These are phyloP conservation scores for Lachancea quebecensis DNA, from an alignment of 805 yeast species.

Conservation along the genomic window DNA sequence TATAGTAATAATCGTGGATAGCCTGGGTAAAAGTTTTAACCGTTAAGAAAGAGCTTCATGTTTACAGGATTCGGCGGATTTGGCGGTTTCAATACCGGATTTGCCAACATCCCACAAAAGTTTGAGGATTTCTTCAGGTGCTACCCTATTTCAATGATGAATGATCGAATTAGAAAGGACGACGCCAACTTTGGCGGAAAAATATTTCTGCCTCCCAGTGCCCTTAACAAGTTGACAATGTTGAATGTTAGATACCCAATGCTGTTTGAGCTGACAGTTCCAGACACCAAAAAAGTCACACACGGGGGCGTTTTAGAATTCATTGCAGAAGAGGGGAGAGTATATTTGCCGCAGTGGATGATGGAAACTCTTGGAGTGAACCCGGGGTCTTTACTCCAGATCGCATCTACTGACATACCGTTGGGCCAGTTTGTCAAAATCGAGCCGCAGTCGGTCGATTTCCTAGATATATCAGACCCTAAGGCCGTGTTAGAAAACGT, in stretches of 20 bases:
- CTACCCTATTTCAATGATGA: conserved; percentile 88
- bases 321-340: conserved; percentile 95
- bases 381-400: conserved; percentile 76
- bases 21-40: not conserved
- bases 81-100: conserved; percentile 17
- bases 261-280: conserved; percentile 77
- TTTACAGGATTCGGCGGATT: conserved; percentile 34
- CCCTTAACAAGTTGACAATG: conserved; percentile 81
- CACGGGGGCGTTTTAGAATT: conserved; percentile 96
- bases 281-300: conserved; percentile 51
- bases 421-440: conserved; percentile 84
- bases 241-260: conserved; percentile 91
- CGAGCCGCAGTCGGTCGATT: conserved; percentile 92
- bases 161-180: conserved; percentile 61
- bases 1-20: not conserved
- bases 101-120: conserved; percentile 32
- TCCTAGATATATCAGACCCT: conserved; percentile 89
- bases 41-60: conserved; percentile 16
- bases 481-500: conserved; percentile 94
- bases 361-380: conserved; percentile 63
- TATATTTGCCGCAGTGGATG: conserved; percentile 95
- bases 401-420: conserved; percentile 72
- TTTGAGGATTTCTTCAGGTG: conserved; percentile 89
- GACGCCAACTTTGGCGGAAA: conserved; percentile 92
- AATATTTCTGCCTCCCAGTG: conserved; percentile 89